Percentiles rank a stretch among this genome's conserved stretches.
Evolutionary conservation across 2,329 filamentous ascomycete genomes (phyloP).

Genomic region (Microcyclospora tardicrescens): DNA sequence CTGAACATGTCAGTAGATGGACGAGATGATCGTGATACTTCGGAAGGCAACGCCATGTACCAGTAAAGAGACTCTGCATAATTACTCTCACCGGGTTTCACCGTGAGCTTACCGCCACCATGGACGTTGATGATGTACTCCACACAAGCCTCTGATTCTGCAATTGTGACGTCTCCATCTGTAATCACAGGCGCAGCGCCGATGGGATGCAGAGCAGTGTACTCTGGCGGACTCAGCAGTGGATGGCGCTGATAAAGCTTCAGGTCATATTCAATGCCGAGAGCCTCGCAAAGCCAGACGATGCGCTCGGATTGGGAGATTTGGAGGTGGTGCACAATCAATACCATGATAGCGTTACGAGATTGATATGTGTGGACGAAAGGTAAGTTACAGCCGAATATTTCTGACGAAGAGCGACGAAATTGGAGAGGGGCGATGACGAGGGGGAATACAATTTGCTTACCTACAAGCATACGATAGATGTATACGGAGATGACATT

Average conservation of each 20-base stretch:
- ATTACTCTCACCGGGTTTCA: slow-evolving; percentile 32
- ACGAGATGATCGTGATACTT: too few species aligned
- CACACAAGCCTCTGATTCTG: slow-evolving; percentile 35
- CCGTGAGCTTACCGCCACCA: slow-evolving; percentile 36
- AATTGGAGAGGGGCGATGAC: too few species aligned
- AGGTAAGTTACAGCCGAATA: neutral
- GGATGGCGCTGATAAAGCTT: slow-evolving; percentile 36
- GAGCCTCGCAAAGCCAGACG: slow-evolving; percentile 53
- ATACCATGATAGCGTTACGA: slow-evolving; percentile 18
- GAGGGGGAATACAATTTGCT: too few species aligned
- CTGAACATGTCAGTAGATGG: too few species aligned
- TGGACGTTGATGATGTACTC: slow-evolving; percentile 26
- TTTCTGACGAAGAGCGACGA: too few species aligned
- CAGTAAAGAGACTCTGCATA: slow-evolving; percentile 53
- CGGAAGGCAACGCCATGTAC: slow-evolving; percentile 13
- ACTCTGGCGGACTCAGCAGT: slow-evolving; percentile 18
- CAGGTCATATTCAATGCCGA: slow-evolving; percentile 42
- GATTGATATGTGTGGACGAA: neutral
- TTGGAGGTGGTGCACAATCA: slow-evolving; percentile 25
- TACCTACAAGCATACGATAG: too few species aligned
- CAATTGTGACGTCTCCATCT: slow-evolving; percentile 2
- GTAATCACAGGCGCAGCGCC: slow-evolving; percentile 3
- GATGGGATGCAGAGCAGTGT: slow-evolving; percentile 10
- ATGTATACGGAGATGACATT: too few species aligned
- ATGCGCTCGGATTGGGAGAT: slow-evolving; percentile 52